Evolutionary conservation across 2,329 filamentous ascomycete genomes (phyloP), one percentile per base, ranked within the genome.

Genomic region (Tolypocladium guangdongense): DNA sequence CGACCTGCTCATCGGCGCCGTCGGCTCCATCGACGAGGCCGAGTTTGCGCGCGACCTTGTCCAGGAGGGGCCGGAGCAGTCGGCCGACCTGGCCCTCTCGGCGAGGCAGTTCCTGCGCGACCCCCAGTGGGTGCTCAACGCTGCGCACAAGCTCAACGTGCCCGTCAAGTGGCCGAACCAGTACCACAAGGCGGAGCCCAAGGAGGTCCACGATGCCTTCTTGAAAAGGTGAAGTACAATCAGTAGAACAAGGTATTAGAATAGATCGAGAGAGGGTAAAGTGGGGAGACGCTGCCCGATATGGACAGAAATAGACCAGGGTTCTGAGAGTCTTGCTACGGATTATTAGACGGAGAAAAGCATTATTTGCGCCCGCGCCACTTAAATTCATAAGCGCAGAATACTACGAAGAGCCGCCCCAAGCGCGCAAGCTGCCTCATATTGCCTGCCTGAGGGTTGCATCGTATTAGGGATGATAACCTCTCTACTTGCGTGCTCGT

Each of bases 41-140:
- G 79, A 83, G 61, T 78, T 86, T 66, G 90, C 88, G 7, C 78
- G 83, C 53, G 68, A 69, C 1, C 71, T 76, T 58, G 80, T 72
- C 55, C 86, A 83, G 63, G 71, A 74, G 53, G 70, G 66, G 18
- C 54, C 46, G 5, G 56, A 55, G 10, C 52, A 58, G 37, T 52
- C 58, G 36, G 81, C 78, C 1, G 90, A 96, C 64, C 68, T 91
- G n/a, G 82, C 86, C 0, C 76, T 92, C 20, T 76, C 86, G 1
- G 91, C 81, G 0, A 77, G 89, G 53, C 85, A 87, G 63, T 93
- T 93, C 69, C 76, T 95, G 71, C 82, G 89, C 66, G 89, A 95
- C 64, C 87, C 90, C 0, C 84, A 88, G 54, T 83, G 90, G 64
- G 86, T 90, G 10, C 82, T 89, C 69, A 77, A 80, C 36, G 84